Evolutionary conservation across 495 filamentous ascomycete species (phyloP), one percentile per base, ranked within the genome.

Genomic region (Evansstolkia leycettana): DNA sequence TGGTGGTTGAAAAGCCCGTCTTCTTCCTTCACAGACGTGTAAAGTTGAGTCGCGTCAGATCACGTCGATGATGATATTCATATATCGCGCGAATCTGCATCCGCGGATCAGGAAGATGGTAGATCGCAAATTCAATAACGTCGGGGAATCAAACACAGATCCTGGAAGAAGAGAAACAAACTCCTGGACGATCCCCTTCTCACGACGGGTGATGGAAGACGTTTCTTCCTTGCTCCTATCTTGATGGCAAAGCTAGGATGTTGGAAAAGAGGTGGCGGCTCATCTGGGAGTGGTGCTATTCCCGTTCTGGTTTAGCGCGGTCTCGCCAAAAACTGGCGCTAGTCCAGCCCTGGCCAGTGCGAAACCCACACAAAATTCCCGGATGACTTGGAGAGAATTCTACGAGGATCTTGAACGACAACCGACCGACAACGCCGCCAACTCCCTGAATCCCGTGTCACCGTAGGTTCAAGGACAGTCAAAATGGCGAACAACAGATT

Each of bases 401-500:
- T 54, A 52, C 50, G 52, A 60, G 51, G 52, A 51, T 54, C n/a
- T n/a, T n/a, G n/a, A 62, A 73, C 70, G 54, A 63, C 64, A 54
- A 72, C 69, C n/a, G 68, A 70, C 60, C 69, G 70, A 73, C 59
- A 69, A 73, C 75, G 70, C 62, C 64, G 50, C 41, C 50, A 43
- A 52, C 44, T 53, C 52, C 56, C 57, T 64, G 59, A 63, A 43
- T 31, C 28, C 31, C 32, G n/a, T 14, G 38, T 54, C 54, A 61
- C 45, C 50, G 44, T 40, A 65, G 55, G 52, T 55, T 57, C 58
- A 63, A 62, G 48, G 50, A 65, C 61, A 59, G 60, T 60, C 67
- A 73, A 60, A 60, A 82, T 80, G 76, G 51, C 67, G 54, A 75
- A 73, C 58, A 75, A 70, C 52, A 77, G 80, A 75, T 61, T 84